These are phyloP conservation scores for Nasturtium officinale DNA, from an alignment of 345 rosid species.

Conservation along the genomic window DNA sequence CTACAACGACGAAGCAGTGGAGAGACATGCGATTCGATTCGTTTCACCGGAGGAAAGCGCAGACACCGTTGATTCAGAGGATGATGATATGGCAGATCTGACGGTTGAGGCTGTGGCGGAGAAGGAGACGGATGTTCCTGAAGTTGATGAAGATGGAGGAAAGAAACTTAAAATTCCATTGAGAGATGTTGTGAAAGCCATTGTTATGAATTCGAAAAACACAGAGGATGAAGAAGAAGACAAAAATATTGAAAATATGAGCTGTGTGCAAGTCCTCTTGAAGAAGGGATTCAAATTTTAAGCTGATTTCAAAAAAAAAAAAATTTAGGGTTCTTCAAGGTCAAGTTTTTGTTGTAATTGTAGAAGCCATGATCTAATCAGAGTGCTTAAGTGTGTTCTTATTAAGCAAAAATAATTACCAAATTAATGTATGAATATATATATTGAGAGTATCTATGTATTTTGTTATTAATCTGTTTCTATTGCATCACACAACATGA, in stretches of 20 bases:
- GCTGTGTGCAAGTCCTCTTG: constrained; percentile 27
- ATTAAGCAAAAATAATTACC: background rate
- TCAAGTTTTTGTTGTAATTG: background rate
- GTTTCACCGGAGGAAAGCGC: constrained; percentile 29
- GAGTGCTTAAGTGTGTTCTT: background rate
- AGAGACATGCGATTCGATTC: constrained; percentile 29
- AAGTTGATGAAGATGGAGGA: constrained; percentile 1
- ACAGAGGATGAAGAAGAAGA: constrained; percentile 6
- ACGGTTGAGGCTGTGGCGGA: background rate
- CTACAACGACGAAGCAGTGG: background rate
- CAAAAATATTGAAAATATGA: constrained; percentile 17
- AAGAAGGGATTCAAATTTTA: constrained; percentile 28
- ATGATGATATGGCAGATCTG: constrained; percentile 19
- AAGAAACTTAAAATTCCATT: constrained; percentile 35
- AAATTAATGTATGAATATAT: background rate
- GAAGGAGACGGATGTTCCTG: background rate
- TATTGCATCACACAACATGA: constrained; percentile 8
- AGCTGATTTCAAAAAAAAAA: constrained; percentile 2
- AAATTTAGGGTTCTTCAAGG: too few relatives aligned
- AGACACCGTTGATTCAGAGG: constrained; percentile 10
- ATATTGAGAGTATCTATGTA: background rate
- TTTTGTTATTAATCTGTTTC: constrained; percentile 10
- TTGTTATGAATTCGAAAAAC: constrained; percentile 35
- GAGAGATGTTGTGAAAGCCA: constrained; percentile 43
- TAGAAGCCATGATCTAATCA: constrained; percentile 3